Conservation (phyloP, 2,329 filamentous ascomycete genomes). For the Aspergillus brasiliensis region DNA sequence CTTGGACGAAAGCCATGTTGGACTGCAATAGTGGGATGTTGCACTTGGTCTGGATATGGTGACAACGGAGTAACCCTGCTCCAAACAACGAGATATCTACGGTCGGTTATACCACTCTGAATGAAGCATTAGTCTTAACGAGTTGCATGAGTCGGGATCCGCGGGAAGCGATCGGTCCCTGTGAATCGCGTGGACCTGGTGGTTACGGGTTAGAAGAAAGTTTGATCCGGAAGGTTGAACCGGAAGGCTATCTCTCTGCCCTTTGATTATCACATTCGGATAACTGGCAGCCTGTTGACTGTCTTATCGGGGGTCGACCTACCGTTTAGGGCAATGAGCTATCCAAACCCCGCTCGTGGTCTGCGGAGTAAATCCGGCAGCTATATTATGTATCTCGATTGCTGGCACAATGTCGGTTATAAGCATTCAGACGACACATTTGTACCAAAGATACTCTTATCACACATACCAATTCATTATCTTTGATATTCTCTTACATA, state of each 20-base stretch:
- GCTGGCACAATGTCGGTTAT: neutral
- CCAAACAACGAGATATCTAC: neutral
- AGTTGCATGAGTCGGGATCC: neutral
- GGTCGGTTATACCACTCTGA: neutral
- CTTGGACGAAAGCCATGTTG: slow-evolving; percentile 28
- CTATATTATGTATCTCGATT: too few species aligned
- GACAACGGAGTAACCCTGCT: neutral
- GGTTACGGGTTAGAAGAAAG: neutral
- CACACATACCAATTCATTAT: neutral
- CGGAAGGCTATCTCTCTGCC: neutral
- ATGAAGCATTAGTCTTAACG: too few species aligned
- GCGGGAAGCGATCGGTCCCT: neutral
- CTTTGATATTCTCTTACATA: neutral
- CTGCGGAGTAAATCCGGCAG: neutral
- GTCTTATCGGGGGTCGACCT: neutral
- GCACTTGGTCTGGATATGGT: neutral
- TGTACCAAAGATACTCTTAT: neutral
- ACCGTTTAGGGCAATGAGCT: neutral
- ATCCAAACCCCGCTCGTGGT: neutral
- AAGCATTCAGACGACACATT: neutral
- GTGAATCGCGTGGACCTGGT: neutral
- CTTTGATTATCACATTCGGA: neutral
- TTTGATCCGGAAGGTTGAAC: neutral
- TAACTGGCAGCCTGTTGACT: neutral
- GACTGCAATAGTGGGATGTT: neutral